Conservation (phyloP, 225 moss, liverwort and hornwort species). For the Polytrichum formosum region DNA sequence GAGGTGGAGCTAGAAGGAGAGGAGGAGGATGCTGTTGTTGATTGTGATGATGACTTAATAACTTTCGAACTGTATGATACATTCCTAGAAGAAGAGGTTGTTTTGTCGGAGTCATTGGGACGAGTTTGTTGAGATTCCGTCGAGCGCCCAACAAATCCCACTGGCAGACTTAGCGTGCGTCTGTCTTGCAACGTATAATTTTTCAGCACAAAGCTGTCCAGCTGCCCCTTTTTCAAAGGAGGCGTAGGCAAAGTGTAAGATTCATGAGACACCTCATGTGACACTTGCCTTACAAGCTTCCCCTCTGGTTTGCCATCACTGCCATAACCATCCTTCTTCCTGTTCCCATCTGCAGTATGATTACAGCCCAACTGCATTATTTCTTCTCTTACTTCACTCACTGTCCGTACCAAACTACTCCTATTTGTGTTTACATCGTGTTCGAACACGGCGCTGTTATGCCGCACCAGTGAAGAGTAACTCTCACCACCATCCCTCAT, state of each 20-base stretch:
- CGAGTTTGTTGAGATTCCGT: slow-evolving; percentile 14
- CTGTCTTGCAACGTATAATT: slow-evolving; percentile 51
- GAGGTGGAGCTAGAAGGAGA: too few relatives aligned
- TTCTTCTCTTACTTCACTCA: slow-evolving; percentile 49
- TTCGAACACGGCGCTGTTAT: slow-evolving; percentile 47
- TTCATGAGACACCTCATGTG: slow-evolving; percentile 54
- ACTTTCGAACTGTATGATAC: slow-evolving; percentile 32
- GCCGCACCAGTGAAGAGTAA: slow-evolving; percentile 30
- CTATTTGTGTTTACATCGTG: slow-evolving; percentile 37
- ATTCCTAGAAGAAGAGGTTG: slow-evolving; percentile 19
- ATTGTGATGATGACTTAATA: slow-evolving; percentile 13
- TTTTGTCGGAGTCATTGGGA: too few relatives aligned
- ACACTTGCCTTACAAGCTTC: slow-evolving; percentile 48
- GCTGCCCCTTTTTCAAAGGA: slow-evolving; percentile 35
- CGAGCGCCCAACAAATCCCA: slow-evolving; percentile 26
- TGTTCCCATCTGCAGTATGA: slow-evolving; percentile 6
- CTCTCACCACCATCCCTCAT: slow-evolving; percentile 22
- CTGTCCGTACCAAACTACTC: slow-evolving; percentile 34
- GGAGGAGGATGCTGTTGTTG: slow-evolving; percentile 11
- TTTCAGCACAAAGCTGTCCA: slow-evolving; percentile 49
- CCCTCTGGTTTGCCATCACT: slow-evolving; percentile 25
- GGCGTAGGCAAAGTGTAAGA: slow-evolving; percentile 18
- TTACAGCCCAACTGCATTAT: slow-evolving; percentile 36
- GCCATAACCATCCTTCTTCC: slow-evolving; percentile 16
- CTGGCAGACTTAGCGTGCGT: slow-evolving; percentile 49